Evolutionary conservation across 2,329 filamentous ascomycete genomes (phyloP).

Genomic region (Penicillium expansum): DNA sequence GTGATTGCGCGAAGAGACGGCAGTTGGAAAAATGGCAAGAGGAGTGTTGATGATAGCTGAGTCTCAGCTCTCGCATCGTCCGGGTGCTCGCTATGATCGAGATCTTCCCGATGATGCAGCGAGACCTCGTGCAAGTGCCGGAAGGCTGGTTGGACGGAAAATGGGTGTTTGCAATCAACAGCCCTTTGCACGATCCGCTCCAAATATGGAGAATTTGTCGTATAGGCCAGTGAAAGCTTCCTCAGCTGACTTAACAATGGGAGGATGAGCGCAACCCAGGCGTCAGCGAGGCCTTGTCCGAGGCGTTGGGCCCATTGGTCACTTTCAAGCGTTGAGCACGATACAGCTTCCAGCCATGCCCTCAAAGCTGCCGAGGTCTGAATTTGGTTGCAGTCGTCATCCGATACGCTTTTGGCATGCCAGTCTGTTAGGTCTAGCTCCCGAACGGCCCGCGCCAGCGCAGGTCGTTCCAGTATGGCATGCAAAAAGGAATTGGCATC

Average conservation of each 20-base stretch:
- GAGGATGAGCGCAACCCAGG: constrained; percentile 29
- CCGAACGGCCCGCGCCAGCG: constrained; percentile 25
- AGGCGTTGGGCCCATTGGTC: constrained; percentile 25
- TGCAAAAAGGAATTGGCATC: constrained; percentile 23
- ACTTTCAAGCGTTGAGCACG: constrained; percentile 22
- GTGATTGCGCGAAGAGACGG: constrained; percentile 23
- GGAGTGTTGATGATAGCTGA: constrained; percentile 12
- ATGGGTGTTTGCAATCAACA: constrained; percentile 18
- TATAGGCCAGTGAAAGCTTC: constrained; percentile 22
- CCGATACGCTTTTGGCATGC: constrained; percentile 5
- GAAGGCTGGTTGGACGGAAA: constrained; percentile 17
- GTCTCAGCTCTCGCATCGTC: constrained; percentile 10
- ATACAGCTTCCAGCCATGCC: constrained; percentile 6
- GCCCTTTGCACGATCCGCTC: constrained; percentile 24
- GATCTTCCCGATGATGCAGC: constrained; percentile 19
- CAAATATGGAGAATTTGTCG: constrained; percentile 20
- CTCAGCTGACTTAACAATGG: constrained; percentile 26
- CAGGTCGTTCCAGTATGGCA: constrained; percentile 20
- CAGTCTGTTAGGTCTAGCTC: constrained; percentile 25
- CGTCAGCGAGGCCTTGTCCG: constrained; percentile 20
- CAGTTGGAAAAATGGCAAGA: constrained; percentile 28
- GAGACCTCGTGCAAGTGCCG: constrained; percentile 20
- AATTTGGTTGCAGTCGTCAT: constrained; percentile 8
- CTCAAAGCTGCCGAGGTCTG: neutral
- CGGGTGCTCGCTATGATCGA: constrained; percentile 12